Percentiles rank a stretch among this genome's conserved stretches.
Conservation (phyloP, 1,284 basidiomycete species). For the Cystobasidium slooffiae region DNA sequence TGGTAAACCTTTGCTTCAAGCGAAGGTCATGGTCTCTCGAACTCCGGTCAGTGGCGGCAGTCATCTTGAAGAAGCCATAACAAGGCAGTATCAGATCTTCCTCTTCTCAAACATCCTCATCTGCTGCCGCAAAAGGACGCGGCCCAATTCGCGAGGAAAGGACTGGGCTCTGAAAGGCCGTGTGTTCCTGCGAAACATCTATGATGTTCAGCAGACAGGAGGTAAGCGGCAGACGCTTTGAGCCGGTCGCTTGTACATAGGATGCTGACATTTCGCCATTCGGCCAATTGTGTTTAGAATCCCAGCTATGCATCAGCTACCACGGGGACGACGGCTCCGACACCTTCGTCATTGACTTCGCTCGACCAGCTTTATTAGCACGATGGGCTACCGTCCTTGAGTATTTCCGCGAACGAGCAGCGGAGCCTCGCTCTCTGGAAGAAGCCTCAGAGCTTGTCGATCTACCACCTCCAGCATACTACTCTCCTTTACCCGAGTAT, state of each 20-base stretch:
- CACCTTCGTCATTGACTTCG: slow-evolving; percentile 10
- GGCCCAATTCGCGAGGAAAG: neutral
- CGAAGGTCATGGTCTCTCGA: slow-evolving; percentile 9
- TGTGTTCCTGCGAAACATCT: slow-evolving; percentile 23
- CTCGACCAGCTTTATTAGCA: neutral
- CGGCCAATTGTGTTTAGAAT: neutral
- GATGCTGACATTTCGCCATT: neutral
- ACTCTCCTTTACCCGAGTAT: slow-evolving; percentile 8
- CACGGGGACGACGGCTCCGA: slow-evolving; percentile 26
- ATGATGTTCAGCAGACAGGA: slow-evolving; percentile 6
- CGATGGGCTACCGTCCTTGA: slow-evolving; percentile 6
- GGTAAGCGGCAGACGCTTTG: neutral
- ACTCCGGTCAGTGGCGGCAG: slow-evolving; percentile 11
- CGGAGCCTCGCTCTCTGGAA: slow-evolving; percentile 1
- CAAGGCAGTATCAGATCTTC: slow-evolving; percentile 19
- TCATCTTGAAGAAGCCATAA: neutral
- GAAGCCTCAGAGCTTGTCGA: neutral
- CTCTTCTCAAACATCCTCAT: slow-evolving; percentile 38
- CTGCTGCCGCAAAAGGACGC: slow-evolving; percentile 21
- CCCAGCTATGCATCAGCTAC: slow-evolving; percentile 15
- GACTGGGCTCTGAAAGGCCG: slow-evolving; percentile 31
- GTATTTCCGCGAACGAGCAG: neutral
- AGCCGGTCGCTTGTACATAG: neutral
- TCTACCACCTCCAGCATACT: slow-evolving; percentile 7
- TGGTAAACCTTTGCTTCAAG: slow-evolving; percentile 24